Evolutionary conservation across 176 grass and related monocot species (phyloP).

Genomic region (Zea luxurians): DNA sequence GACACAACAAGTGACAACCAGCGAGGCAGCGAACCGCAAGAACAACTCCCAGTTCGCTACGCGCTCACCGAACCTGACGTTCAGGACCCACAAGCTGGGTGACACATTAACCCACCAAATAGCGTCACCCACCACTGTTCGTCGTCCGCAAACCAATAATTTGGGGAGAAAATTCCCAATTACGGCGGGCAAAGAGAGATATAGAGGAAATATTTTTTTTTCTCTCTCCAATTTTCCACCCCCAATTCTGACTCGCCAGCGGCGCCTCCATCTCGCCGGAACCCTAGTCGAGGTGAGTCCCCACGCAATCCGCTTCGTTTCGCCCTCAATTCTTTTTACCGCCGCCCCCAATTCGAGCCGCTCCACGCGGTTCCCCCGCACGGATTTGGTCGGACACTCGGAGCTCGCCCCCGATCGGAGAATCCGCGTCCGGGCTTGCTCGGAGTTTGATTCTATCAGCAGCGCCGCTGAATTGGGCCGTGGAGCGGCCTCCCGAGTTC

Average conservation of each 20-base stretch:
- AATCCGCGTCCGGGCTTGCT: not conserved
- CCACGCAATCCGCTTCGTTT: conserved; percentile 1
- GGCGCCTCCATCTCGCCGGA: conserved; percentile 3
- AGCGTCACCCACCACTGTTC: conserved; percentile 16
- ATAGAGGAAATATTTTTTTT: not conserved
- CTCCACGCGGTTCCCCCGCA: not conserved
- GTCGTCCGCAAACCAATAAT: conserved; percentile 39
- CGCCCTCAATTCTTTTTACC: too few species aligned
- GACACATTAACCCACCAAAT: conserved; percentile 12
- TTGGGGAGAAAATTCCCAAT: not conserved
- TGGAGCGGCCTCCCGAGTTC: not conserved
- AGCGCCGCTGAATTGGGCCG: not conserved
- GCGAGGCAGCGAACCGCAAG: not conserved
- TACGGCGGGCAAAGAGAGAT: conserved; percentile 29
- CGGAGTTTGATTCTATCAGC: not conserved
- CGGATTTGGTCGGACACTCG: conserved; percentile 1
- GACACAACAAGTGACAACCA: too few species aligned
- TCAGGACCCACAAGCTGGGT: not conserved
- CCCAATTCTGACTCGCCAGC: conserved; percentile 11
- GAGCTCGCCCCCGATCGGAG: not conserved
- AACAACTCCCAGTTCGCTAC: not conserved
- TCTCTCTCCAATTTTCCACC: not conserved
- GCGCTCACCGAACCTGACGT: not conserved
- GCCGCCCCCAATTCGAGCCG: not conserved
- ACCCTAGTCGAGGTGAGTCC: conserved; percentile 39